Base-by-base conservation (phyloP, 2,329 filamentous ascomycete species). In the Sarocladiaceae sp. region DNA sequence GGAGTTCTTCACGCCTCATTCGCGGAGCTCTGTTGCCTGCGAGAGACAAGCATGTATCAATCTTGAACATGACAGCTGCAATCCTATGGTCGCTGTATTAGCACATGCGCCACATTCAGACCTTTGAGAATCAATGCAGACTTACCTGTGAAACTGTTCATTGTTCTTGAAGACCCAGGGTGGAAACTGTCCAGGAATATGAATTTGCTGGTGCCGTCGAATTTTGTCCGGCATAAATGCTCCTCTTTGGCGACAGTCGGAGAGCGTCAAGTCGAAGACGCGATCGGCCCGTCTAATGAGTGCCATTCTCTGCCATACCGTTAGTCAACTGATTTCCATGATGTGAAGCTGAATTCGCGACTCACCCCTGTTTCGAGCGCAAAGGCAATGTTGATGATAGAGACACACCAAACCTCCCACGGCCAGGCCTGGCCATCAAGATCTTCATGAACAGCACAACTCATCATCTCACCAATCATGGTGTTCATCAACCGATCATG, bases 381-480 rank as follows among this genome's bases (percentile, higher is more conserved):
- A 51, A 74, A 74, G 1, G 72, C 60, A 1, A 73, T 65, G 25
- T 70, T 69, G 2, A 73, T 51, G 3, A 72, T 54, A 3, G 67
- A 60, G 0, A 66, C 62, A 53, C 70, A 64, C 37, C 67, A 72
- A 1, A 65, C 58, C 18, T 64, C 58, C 40, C 62, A 49, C 3
- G 63, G 59, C 66, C 69, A 62, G 7, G 60, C 52, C 46, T 55
- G 51, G 35, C 15, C 23, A 17, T 51, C 29, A 26, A 33, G 18
- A 48, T 31, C 46, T 22, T 50, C 46, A 15, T 55, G 33, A 26
- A 23, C 33, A 2, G 50, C 18, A n/a, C 44, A 31, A 15, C 13
- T 37, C 22, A 37, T 37, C 17, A 50, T 17, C 31, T 50, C 47
- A 12, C 15, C 25, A 18, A 50, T 39, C 7, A n/a, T 10, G 17